Conservation (phyloP, 202 grass and related monocot genomes). For the Bolboschoenoplectus hybrid region DNA sequence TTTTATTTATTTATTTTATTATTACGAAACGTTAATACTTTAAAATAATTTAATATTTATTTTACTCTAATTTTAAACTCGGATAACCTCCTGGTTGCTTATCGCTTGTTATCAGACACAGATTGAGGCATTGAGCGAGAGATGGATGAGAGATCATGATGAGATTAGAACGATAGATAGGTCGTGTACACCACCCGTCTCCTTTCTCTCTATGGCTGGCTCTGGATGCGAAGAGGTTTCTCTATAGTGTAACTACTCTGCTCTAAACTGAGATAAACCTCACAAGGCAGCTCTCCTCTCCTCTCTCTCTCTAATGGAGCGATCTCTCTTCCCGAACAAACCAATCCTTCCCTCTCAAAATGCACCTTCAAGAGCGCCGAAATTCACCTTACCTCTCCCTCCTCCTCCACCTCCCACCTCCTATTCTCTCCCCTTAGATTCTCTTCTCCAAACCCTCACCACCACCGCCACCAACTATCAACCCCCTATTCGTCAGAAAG, state of each 20-base stretch:
- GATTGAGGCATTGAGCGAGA: not conserved
- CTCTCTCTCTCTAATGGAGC: slow-evolving; percentile 58
- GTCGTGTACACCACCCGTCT: slow-evolving; percentile 49
- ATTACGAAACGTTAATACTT: too few relatives aligned
- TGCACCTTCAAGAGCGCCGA: slow-evolving; percentile 6
- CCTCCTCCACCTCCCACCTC: slow-evolving; percentile 51
- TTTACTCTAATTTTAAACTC: too few relatives aligned
- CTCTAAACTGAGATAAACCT: not conserved
- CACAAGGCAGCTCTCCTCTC: not conserved
- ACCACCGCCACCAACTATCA: slow-evolving; percentile 24
- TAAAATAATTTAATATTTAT: too few relatives aligned
- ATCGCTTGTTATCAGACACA: not conserved
- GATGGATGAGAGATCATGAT: not conserved
- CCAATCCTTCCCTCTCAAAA: slow-evolving; percentile 49
- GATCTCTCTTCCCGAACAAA: slow-evolving; percentile 58
- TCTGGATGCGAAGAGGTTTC: slow-evolving; percentile 31
- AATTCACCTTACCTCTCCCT: slow-evolving; percentile 47
- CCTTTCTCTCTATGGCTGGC: slow-evolving; percentile 35
- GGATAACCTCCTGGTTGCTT: not conserved
- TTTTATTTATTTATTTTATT: too few relatives aligned
- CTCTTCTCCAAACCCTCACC: slow-evolving; percentile 75
- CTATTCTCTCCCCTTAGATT: slow-evolving; percentile 67
- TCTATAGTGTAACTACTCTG: not conserved
- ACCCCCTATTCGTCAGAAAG: slow-evolving; percentile 34
- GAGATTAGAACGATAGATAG: not conserved